A percentile compares a stretch with the other conserved stretches of the same genome.
These are phyloP conservation scores for Dothideomycetes sp. DNA, from an alignment of 2,329 filamentous ascomycete genomes.

Conservation along the genomic window DNA sequence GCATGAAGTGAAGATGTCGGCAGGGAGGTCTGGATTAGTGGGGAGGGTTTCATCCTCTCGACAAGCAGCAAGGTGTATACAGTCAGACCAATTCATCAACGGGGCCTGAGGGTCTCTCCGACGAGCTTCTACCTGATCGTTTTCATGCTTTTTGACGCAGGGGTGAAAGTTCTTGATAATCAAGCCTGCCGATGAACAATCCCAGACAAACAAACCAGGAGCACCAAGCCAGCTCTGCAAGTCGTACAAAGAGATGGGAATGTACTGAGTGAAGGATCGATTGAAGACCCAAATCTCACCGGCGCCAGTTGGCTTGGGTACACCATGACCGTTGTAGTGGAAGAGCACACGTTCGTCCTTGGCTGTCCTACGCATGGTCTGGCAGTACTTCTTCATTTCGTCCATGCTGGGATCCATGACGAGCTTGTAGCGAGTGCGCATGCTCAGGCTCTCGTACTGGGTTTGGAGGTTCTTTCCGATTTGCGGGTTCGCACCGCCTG, in stretches of 20 bases:
- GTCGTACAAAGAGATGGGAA: constrained; percentile 90
- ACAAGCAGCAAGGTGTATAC: constrained; percentile 88
- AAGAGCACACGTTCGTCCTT: constrained; percentile 95
- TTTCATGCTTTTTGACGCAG: constrained; percentile 89
- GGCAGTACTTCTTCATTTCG: constrained; percentile 93
- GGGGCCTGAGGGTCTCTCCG: constrained; percentile 53
- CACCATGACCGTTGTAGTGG: constrained; percentile 97
- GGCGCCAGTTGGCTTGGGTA: constrained; percentile 87
- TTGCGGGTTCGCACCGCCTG: constrained; percentile 50
- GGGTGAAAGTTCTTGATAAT: constrained; percentile 92
- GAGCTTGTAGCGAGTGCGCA: constrained; percentile 94
- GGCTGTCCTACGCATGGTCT: constrained; percentile 78
- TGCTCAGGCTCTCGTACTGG: constrained; percentile 90
- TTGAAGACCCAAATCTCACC: constrained; percentile 99
- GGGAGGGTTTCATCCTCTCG: constrained; percentile 83
- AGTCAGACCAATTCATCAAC: constrained; percentile 61
- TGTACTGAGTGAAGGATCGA: constrained; percentile 97
- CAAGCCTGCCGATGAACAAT: constrained; percentile 92
- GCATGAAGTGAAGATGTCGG: constrained; percentile 92
- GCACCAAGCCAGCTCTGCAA: constrained; percentile 92
- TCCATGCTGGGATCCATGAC: constrained; percentile 94
- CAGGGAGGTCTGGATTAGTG: constrained; percentile 85
- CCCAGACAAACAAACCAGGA: constrained; percentile 93
- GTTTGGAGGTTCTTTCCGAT: constrained; percentile 94
- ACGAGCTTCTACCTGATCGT: constrained; percentile 68